A percentile compares a stretch with the other conserved stretches of the same genome.
phyloP scores from a whole-genome alignment of 768 basidiomycete species.

The Tulasnella sp. region DNA sequence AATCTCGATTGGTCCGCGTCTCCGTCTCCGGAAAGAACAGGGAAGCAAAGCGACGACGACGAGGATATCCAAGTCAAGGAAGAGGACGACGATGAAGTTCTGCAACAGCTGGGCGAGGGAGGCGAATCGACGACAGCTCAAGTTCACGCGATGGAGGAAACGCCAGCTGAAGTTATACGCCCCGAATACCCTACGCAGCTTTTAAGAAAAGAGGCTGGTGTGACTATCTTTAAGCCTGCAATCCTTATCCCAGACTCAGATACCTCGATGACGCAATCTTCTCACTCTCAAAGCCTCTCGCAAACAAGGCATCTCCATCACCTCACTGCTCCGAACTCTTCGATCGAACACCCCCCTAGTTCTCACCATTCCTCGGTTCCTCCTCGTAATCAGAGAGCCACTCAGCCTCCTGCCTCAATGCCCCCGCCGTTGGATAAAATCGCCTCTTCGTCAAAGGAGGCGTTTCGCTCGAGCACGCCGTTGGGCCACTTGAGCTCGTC shows the following conservation, averaged over 20 bases:
- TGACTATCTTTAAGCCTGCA: background rate
- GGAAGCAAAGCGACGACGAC: background rate
- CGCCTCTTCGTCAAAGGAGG: background rate
- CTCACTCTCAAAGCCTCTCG: background rate
- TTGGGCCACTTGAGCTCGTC: background rate
- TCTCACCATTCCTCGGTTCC: background rate
- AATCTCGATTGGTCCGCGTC: background rate
- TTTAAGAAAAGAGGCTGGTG: background rate
- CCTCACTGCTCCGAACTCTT: background rate
- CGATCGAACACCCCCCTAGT: background rate
- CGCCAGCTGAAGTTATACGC: background rate
- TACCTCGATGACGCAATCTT: background rate
- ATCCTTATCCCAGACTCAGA: slow-evolving; percentile 2
- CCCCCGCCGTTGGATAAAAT: background rate
- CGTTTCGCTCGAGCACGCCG: background rate
- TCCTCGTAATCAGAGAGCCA: background rate
- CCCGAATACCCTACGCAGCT: background rate
- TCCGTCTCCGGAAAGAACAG: background rate
- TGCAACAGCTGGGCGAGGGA: background rate
- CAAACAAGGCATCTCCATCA: background rate
- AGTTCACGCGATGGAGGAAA: background rate
- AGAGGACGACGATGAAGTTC: background rate
- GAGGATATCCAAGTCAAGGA: background rate
- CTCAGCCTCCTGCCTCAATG: background rate
- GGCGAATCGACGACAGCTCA: background rate